A percentile compares a stretch with the other conserved stretches of the same genome.
Conservation (phyloP, 2,329 filamentous ascomycete species). For the Fusarium pininemorale region DNA sequence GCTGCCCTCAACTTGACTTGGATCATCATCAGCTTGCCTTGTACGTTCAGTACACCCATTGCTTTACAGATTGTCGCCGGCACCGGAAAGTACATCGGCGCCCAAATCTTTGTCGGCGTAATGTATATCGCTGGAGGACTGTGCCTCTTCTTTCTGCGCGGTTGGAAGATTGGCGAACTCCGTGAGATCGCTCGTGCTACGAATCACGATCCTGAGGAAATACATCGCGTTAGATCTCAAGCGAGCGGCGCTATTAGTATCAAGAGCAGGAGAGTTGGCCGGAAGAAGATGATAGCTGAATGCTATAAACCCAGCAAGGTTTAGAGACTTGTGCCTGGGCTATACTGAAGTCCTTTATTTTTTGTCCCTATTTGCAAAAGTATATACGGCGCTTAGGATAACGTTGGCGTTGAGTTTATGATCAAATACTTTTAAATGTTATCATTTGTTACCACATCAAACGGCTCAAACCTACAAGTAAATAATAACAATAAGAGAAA, state of each 20-base stretch:
- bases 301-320: constrained; percentile 45
- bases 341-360: not conserved
- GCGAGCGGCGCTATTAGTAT: constrained; percentile 44
- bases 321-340: constrained; percentile 13
- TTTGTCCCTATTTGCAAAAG: not conserved
- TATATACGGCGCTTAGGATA: not conserved
- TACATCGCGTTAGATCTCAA: constrained; percentile 45
- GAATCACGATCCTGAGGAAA: constrained; percentile 43
- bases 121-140: constrained; percentile 64
- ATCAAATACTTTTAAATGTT: not conserved
- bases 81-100: constrained; percentile 59
- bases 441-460: not conserved
- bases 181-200: constrained; percentile 45
- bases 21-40: constrained; percentile 75
- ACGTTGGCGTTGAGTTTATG: not conserved
- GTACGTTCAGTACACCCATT: constrained; percentile 74
- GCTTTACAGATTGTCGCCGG: constrained; percentile 62
- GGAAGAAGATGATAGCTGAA: constrained; percentile 46
- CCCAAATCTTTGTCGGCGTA: constrained; percentile 67
- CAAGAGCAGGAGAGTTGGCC: constrained; percentile 43
- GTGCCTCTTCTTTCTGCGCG: constrained; percentile 47
- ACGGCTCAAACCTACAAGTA: not conserved
- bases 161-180: constrained; percentile 52
- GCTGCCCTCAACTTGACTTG: constrained; percentile 75
- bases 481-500: not conserved